Evolutionary conservation across 148 eudicot genomes (phyloP).

Genomic region (Rhododendron ferrugineum): DNA sequence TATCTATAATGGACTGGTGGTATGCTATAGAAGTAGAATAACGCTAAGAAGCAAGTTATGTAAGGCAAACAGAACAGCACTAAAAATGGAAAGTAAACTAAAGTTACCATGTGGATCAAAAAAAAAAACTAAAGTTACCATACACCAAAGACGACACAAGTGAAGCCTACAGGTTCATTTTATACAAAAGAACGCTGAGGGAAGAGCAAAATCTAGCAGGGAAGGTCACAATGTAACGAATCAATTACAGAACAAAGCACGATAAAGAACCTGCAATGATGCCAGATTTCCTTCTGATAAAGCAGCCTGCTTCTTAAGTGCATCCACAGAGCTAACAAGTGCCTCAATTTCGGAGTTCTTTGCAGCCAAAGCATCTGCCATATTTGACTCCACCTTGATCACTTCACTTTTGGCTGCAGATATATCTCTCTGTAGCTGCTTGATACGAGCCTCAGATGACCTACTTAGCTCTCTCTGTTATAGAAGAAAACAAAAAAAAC

Average conservation of each 20-base stretch:
- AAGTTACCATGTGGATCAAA: background rate
- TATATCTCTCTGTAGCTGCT: slow-evolving; percentile 73
- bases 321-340: slow-evolving; percentile 74
- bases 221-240: background rate
- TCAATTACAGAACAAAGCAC: background rate
- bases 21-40: background rate
- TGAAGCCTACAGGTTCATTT: background rate
- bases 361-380: slow-evolving; percentile 86
- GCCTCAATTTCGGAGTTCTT: slow-evolving; percentile 95
- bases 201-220: too few species aligned
- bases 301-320: slow-evolving; percentile 91
- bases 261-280: slow-evolving; percentile 69
- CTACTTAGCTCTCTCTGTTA: slow-evolving; percentile 86
- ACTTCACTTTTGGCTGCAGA: slow-evolving; percentile 68
- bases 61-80: background rate
- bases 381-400: slow-evolving; percentile 69
- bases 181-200: background rate
- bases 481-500: background rate
- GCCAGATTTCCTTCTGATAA: slow-evolving; percentile 90
- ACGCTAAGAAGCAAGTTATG: background rate
- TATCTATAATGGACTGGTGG: background rate
- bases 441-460: slow-evolving; percentile 73
- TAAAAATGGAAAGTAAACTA: background rate
- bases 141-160: background rate
- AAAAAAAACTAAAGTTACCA: background rate